A percentile compares a stretch with the other conserved stretches of the same genome.
phyloP scores from a whole-genome alignment of 2,329 filamentous ascomycete genomes.

The Colletotrichum lini region DNA sequence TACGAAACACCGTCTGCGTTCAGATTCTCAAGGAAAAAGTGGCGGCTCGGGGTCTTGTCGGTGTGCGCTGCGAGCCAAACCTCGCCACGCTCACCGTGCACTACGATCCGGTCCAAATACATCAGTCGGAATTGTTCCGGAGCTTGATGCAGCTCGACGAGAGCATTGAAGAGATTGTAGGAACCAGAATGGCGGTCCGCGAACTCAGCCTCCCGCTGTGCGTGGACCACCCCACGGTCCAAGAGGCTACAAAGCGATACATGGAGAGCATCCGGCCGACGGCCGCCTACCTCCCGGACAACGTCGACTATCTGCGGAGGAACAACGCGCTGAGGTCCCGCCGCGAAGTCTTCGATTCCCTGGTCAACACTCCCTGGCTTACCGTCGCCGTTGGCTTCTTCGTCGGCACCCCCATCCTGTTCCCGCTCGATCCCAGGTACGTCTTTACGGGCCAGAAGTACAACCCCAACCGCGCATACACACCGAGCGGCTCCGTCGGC shows the following conservation, averaged over 20 bases:
- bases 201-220: conserved; percentile 49
- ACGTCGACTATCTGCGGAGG: conserved; percentile 64
- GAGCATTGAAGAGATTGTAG: conserved; percentile 40
- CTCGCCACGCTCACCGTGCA: conserved; percentile 44
- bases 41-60: conserved; percentile 9
- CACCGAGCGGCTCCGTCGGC: conserved; percentile 54
- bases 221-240: conserved; percentile 49
- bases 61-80: conserved; percentile 42
- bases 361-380: conserved; percentile 52
- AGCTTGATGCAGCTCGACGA: not conserved
- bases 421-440: conserved; percentile 46
- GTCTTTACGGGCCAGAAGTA: conserved; percentile 49
- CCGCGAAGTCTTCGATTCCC: conserved; percentile 50
- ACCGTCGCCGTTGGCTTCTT: conserved; percentile 53
- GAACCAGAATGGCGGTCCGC: conserved; percentile 45
- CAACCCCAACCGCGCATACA: conserved; percentile 53
- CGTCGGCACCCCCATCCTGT: conserved; percentile 54
- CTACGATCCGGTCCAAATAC: conserved; percentile 40
- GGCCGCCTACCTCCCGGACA: conserved; percentile 72
- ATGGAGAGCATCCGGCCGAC: conserved; percentile 71
- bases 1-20: conserved; percentile 61
- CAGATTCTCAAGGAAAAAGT: conserved; percentile 40
- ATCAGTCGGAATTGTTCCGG: conserved; percentile 35
- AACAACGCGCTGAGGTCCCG: conserved; percentile 54
- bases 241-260: conserved; percentile 69